Conservation (phyloP, 371 early-diverging fungal genomes). For the Antonospora locustae region DNA sequence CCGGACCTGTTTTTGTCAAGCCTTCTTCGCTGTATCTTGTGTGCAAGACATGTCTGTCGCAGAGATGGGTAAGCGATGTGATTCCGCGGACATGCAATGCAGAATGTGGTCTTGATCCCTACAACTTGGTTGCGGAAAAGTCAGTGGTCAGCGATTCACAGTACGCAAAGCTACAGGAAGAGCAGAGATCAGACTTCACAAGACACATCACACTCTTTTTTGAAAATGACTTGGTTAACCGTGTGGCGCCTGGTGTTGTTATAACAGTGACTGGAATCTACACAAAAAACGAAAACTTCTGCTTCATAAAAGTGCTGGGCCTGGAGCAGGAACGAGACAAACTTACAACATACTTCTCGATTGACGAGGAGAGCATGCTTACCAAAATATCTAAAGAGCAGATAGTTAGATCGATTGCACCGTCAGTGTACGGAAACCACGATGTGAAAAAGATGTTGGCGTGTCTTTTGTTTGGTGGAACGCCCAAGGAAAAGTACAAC, state of each 20-base stretch:
- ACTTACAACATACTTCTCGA: conserved; percentile 61
- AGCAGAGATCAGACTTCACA: too few species aligned
- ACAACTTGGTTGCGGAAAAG: conserved; percentile 78
- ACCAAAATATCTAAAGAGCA: conserved; percentile 68
- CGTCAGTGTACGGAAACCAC: conserved; percentile 48
- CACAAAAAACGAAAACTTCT: conserved; percentile 14
- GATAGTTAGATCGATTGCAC: conserved; percentile 48
- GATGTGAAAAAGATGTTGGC: conserved; percentile 93
- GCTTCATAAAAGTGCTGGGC: conserved; percentile 33
- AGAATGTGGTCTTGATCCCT: conserved; percentile 68
- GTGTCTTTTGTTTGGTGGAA: conserved; percentile 90
- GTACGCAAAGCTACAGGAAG: conserved; percentile 87
- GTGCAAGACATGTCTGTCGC: conserved; percentile 51
- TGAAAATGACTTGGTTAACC: conserved; percentile 42
- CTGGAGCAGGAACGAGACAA: conserved; percentile 28
- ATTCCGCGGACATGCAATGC: conserved; percentile 51
- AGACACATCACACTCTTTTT: too few species aligned
- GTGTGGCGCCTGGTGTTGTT: conserved; percentile 46
- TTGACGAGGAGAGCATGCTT: conserved; percentile 75
- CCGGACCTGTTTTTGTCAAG: conserved; percentile 59
- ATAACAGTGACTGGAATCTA: conserved; percentile 51
- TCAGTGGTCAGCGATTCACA: conserved; percentile 88
- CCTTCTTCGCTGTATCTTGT: conserved; percentile 45
- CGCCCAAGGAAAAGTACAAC: conserved; percentile 82
- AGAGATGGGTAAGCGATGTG: conserved; percentile 59